A percentile compares a stretch with the other conserved stretches of the same genome.
These are phyloP conservation scores for Tetraselmis striata DNA, from an alignment of 139 green algal species.

Conservation along the genomic window DNA sequence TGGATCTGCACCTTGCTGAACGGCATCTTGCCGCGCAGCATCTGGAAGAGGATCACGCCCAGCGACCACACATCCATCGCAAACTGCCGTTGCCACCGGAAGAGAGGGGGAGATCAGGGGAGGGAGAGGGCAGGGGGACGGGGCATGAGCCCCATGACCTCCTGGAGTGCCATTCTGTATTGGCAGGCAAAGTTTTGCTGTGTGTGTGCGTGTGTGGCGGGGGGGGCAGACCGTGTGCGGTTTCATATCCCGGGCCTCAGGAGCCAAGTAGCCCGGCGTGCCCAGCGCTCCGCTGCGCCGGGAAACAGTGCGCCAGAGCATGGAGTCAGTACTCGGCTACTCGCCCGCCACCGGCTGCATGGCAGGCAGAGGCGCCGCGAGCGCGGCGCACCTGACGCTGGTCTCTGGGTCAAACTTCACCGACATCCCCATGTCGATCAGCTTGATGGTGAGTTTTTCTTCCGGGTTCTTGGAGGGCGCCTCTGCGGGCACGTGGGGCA, in stretches of 20 bases:
- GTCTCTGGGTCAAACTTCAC: not conserved
- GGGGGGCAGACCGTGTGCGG: not conserved
- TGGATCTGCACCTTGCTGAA: slow-evolving; percentile 6
- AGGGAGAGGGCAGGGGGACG: not conserved
- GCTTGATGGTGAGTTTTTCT: not conserved
- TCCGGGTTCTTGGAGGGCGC: not conserved
- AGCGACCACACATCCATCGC: slow-evolving; percentile 65
- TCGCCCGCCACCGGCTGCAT: no score
- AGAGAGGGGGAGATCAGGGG: no score
- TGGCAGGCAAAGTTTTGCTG: no score
- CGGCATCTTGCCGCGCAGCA: slow-evolving; percentile 45
- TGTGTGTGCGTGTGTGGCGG: no score
- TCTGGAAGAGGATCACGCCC: slow-evolving; percentile 74
- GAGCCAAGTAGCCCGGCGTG: not conserved
- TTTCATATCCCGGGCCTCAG: not conserved
- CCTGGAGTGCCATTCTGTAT: no score
- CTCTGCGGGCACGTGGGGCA: not conserved
- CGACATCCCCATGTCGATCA: not conserved
- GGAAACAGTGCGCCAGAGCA: no score
- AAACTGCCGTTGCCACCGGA: no score
- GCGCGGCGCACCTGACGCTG: no score
- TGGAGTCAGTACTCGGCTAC: no score
- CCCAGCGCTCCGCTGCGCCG: not conserved
- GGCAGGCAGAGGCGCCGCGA: no score
- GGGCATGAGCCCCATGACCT: no score